Conservation (phyloP, 768 basidiomycete species). For the Suillus bovinus region DNA sequence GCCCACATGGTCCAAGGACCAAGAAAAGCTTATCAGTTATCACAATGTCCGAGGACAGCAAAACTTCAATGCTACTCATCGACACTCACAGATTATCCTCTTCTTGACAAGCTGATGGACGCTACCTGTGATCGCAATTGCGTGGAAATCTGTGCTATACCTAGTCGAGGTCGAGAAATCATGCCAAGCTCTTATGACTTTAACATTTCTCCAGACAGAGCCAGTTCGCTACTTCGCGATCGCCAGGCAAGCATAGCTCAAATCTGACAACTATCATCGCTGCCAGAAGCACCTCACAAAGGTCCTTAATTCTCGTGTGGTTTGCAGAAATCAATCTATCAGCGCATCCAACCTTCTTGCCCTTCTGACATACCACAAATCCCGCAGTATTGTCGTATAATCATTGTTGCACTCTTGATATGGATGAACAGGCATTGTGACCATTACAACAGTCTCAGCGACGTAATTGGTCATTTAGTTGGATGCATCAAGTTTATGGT, state of each 20-base stretch:
- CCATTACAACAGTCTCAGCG: constrained; percentile 7
- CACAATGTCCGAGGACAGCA: constrained; percentile 20
- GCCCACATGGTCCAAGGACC: constrained; percentile 13
- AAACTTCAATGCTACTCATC: constrained; percentile 27
- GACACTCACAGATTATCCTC: constrained; percentile 22
- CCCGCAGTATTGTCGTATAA: constrained; percentile 14
- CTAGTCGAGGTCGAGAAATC: constrained; percentile 20
- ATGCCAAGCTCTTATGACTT: constrained; percentile 21
- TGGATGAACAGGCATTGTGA: constrained; percentile 12
- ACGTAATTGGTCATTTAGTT: constrained; percentile 11
- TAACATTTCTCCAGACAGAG: constrained; percentile 17
- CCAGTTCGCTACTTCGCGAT: constrained; percentile 34
- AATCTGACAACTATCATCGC: constrained; percentile 27
- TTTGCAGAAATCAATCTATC: constrained; percentile 30
- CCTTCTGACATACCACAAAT: constrained; percentile 23
- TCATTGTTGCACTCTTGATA: neutral
- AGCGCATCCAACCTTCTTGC: constrained; percentile 26
- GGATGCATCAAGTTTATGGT: neutral
- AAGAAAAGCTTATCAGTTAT: constrained; percentile 23
- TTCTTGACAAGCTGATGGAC: constrained; percentile 15
- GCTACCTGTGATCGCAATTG: constrained; percentile 16
- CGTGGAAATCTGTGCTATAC: constrained; percentile 19
- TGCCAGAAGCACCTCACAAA: constrained; percentile 28
- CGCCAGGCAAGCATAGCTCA: constrained; percentile 25
- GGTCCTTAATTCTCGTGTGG: constrained; percentile 23